Evolutionary conservation across 768 basidiomycete genomes (phyloP), one percentile per base, ranked within the genome.

Genomic region (Mycena pura): DNA sequence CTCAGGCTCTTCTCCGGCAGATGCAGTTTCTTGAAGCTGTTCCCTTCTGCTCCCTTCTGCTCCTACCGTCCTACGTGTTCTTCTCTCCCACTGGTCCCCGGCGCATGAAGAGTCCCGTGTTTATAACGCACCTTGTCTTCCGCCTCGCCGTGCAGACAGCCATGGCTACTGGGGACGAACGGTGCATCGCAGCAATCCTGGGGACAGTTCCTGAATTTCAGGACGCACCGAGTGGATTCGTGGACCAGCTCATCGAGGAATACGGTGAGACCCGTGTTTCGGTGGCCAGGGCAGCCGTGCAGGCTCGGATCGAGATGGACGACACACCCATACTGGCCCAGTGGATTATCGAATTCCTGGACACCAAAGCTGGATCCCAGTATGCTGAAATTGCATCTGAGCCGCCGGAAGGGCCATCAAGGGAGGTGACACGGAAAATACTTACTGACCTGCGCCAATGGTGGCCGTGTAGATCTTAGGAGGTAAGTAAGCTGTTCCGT

Each of bases 391-490:
- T 50, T 38, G 34, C 24, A 36, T 36, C 34, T 36, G 34, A 36
- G 34, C 34, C 34, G 17, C 34, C 17, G 34, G 34, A 36, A 36
- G 46, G 29, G 29, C 27, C 46, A 21, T 15, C 50, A 52, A 41
- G 9, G 50, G 50, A 52, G 25, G 36, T 40, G 19, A 39, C 17
- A 19, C 50, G 27, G 50, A 41, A 52, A 14, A n/a, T 39, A n/a
- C 6, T 50, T 39, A 39, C 36, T 39, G 49, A 36, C 24, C 49
- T 50, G 49, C 49, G 38, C 50, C 6, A 40, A 39, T 52, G 50
- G 50, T 52, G 50, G 39, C 50, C 50, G 39, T 31, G 50, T 52
- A 52, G 50, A 52, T 52, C 50, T 52, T 52, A 52, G 39, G 25
- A 52, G 50, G 50, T 40, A 41, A 52, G 50, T 52, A 36, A 50